A percentile compares a stretch with the other conserved stretches of the same genome.
phyloP scores from a whole-genome alignment of 345 rosid species.

The Xanthoceras sorbifolium region DNA sequence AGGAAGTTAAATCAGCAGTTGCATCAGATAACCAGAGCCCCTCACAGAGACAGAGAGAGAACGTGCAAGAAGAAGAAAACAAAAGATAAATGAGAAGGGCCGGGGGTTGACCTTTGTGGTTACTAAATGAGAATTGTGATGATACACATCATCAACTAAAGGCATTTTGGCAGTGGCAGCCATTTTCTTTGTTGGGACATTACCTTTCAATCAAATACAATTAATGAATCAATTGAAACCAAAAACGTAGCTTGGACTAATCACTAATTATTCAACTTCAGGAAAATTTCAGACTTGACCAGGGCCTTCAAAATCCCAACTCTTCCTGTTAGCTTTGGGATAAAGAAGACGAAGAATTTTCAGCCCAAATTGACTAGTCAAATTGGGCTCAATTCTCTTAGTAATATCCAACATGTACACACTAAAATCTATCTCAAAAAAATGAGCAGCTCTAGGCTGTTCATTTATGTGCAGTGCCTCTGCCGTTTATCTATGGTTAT shows the following conservation, averaged over 20 bases:
- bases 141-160: too few relatives aligned
- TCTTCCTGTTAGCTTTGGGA: not conserved
- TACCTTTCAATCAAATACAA: constrained; percentile 31
- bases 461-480: not conserved
- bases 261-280: constrained; percentile 17
- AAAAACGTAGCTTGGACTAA: not conserved
- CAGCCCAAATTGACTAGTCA: constrained; percentile 15
- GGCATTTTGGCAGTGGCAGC: constrained; percentile 13
- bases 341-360: not conserved
- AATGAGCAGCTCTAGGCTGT: not conserved
- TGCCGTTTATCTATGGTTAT: not conserved
- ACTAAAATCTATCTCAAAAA: not conserved
- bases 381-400: constrained; percentile 7
- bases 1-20: constrained; percentile 50
- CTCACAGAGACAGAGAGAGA: constrained; percentile 24
- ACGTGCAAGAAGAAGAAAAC: constrained; percentile 34
- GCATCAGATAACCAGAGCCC: constrained; percentile 26
- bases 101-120: constrained; percentile 48
- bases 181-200: constrained; percentile 26
- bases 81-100: not conserved
- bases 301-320: not conserved
- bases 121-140: constrained; percentile 6
- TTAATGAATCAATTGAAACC: constrained; percentile 26
- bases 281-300: not conserved
- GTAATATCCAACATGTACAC: not conserved